Conservation (phyloP, 352 stramenopile species). For the Phytophthora cajani region DNA sequence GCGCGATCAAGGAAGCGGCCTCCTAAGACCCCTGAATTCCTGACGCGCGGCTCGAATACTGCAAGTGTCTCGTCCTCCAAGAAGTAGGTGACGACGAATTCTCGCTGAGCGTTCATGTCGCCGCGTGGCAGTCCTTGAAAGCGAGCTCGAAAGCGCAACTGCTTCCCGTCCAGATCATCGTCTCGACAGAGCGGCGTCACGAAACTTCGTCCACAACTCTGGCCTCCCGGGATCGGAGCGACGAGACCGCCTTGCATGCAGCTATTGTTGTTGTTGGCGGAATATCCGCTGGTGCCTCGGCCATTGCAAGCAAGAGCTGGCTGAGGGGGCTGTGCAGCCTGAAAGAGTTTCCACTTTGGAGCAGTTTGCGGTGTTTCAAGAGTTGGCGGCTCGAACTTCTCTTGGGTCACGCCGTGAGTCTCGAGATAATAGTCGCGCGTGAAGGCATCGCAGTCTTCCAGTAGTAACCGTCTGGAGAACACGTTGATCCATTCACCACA, state of each 20-base stretch:
- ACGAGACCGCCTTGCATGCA: conserved; percentile 38
- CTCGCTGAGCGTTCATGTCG: conserved; percentile 54
- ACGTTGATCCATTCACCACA: conserved; percentile 88
- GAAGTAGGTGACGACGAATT: conserved; percentile 85
- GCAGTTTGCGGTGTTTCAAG: conserved; percentile 3
- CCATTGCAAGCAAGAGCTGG: conserved; percentile 19
- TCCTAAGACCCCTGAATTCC: conserved; percentile 71
- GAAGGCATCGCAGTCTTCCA: conserved; percentile 92
- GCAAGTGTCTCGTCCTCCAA: conserved; percentile 81
- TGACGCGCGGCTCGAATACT: conserved; percentile 74
- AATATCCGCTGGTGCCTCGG: conserved; percentile 35
- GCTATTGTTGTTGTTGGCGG: conserved; percentile 40
- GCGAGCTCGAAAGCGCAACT: conserved; percentile 76
- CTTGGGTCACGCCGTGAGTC: conserved; percentile 83
- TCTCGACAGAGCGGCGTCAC: conserved; percentile 40
- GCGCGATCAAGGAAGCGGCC: conserved; percentile 83
- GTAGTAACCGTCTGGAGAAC: conserved; percentile 85
- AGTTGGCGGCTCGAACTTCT: conserved; percentile 43
- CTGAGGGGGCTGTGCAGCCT: conserved; percentile 19
- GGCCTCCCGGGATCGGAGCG: conserved; percentile 32
- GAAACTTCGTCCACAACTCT: conserved; percentile 5
- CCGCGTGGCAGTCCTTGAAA: conserved; percentile 48
- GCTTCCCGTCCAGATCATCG: conserved; percentile 63
- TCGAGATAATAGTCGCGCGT: conserved; percentile 91
- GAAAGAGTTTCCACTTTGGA: conserved; percentile 72